Conservation (phyloP, 495 filamentous ascomycete species). For the Coniosporium apollinis region DNA sequence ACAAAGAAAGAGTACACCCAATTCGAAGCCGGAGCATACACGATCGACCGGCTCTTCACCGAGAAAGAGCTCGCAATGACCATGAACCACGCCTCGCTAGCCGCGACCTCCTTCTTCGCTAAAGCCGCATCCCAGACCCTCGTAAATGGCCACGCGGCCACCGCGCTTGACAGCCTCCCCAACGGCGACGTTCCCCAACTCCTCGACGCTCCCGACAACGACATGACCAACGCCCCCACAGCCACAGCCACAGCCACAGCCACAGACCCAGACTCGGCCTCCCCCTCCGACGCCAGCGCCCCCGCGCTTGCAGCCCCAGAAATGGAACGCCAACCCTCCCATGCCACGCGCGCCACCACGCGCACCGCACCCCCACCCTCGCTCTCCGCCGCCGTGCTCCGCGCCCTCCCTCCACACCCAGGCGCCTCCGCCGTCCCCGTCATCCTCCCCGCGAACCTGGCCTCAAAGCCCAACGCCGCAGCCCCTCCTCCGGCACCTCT, state of each 20-base stretch:
- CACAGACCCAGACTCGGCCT: slow-evolving; percentile 4
- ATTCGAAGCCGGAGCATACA: slow-evolving; percentile 38
- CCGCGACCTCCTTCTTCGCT: slow-evolving; percentile 22
- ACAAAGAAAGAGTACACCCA: slow-evolving; percentile 35
- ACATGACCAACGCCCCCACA: slow-evolving; percentile 2
- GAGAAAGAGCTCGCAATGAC: slow-evolving; percentile 74
- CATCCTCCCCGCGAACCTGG: slow-evolving; percentile 13
- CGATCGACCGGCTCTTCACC: slow-evolving; percentile 79
- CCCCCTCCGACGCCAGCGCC: slow-evolving; percentile 14
- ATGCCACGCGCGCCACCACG: slow-evolving; percentile 20
- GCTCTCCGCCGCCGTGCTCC: slow-evolving; percentile 12
- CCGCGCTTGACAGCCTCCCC: not conserved
- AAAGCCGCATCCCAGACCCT: slow-evolving; percentile 14
- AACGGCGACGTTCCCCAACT: slow-evolving; percentile 6
- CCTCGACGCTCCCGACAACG: slow-evolving; percentile 5
- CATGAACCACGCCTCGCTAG: slow-evolving; percentile 23
- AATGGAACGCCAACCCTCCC: slow-evolving; percentile 18
- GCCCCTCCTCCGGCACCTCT: slow-evolving; percentile 20
- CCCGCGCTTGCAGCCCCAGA: slow-evolving; percentile 15
- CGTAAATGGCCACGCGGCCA: not conserved
- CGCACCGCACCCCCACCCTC: slow-evolving; percentile 14
- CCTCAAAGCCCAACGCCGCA: slow-evolving; percentile 14
- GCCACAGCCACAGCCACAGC: too few relatives aligned
- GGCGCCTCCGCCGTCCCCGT: slow-evolving; percentile 13
- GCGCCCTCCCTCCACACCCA: slow-evolving; percentile 5